Evolutionary conservation across 202 grass and related monocot genomes (phyloP).

Genomic region (Panicum hallii): DNA sequence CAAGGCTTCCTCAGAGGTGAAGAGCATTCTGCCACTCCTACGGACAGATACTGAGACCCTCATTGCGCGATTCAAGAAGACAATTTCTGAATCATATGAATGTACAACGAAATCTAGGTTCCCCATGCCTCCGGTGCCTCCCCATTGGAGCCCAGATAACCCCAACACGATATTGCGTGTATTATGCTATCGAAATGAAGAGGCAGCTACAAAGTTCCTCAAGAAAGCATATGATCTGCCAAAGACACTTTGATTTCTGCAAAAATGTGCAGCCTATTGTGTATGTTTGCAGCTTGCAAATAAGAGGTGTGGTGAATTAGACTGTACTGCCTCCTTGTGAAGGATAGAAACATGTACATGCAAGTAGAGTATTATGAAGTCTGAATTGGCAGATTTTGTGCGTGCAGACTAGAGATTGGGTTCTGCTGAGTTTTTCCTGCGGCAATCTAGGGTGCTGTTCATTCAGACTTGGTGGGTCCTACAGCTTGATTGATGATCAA

Average conservation of each 20-base stretch:
- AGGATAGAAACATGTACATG: not conserved
- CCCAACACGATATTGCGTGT: constrained; percentile 85
- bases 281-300: constrained; percentile 25
- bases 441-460: not conserved
- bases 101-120: constrained; percentile 55
- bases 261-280: not conserved
- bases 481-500: not conserved
- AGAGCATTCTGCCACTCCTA: constrained; percentile 78
- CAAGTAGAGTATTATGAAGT: not conserved
- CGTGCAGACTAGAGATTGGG: not conserved
- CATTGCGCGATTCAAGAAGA: constrained; percentile 67
- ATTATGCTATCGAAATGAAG: constrained; percentile 86
- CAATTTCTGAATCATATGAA: constrained; percentile 50
- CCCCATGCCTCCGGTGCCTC: constrained; percentile 66
- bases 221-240: constrained; percentile 90
- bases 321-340: not conserved
- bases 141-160: constrained; percentile 75
- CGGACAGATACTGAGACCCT: constrained; percentile 64
- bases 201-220: constrained; percentile 78
- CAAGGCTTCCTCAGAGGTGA: constrained; percentile 76
- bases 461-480: not conserved
- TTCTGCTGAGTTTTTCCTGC: not conserved
- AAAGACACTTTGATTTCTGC: constrained; percentile 67
- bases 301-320: not conserved
- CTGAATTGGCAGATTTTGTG: not conserved